Base-by-base conservation (phyloP, 2,329 filamentous ascomycete species). In the Coleophoma eucalyptorum region DNA sequence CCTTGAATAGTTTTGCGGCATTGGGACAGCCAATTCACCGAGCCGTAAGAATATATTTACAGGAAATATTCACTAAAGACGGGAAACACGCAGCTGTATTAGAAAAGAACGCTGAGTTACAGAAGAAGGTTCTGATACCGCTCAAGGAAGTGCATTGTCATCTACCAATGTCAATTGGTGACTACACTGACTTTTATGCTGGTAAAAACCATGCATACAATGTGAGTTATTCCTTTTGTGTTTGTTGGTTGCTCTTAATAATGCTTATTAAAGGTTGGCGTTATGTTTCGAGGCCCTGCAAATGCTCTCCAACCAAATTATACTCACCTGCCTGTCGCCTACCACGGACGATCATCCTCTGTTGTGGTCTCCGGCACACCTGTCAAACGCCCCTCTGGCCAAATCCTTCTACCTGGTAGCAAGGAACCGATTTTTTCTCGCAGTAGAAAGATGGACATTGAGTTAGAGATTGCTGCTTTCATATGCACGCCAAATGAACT, bases 1-100 rank as follows among this genome's bases (percentile, higher is more conserved):
- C 82, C 0, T 67, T 91, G 50, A 91, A 90, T 63, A 80, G 78
- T 2, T 93, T 93, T 59, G 89, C 89, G 2, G 80, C 81, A 0
- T 74, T 93, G 2, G 89, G 89, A 1, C 77, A 84, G 43, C 76
- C 80, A 0, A 72, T 86, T 10, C 87, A 91, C 65, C 74, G 79
- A 15, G 73, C 82, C 16, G 85, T 92, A 18, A 79, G 89, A 43
- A 75, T 77, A 54, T 83, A 83, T 60, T 74, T 94, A 20, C 87
- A 89, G 64, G 77, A 78, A 26, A 71, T 93, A 20, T 79, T 93
- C 52, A 72, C 77, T 1, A 70, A 75, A 20, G 72, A 79, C 45
- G 87, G 85, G 0, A 71, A 78, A 1, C 78, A 77, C 56, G 78
- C 86, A 0, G 71, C 80, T 10, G 65, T 89, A 1, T 70, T 92